Evolutionary conservation across 495 filamentous ascomycete species (phyloP), one percentile per base, ranked within the genome.

Genomic region (Neurospora sp.): DNA sequence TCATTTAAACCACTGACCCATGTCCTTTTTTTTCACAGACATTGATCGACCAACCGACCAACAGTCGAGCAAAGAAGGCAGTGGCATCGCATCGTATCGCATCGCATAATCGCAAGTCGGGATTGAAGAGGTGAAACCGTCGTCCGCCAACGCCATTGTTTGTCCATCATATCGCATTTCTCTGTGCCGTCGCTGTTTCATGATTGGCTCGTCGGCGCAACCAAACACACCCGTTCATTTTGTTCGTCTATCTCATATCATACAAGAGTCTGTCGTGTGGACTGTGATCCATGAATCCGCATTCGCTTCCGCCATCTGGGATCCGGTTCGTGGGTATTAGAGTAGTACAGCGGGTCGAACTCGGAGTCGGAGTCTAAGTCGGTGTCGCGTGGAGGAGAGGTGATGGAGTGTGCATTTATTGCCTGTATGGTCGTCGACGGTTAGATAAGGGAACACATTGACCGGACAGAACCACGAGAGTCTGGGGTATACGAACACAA

Each of bases 401-500:
- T 14, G 27, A 61, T 35, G 14, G 2, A 17, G 22, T 4, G 53
- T 61, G 53, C 27, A 35, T 61, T 61, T 61, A 61, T 61, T 61
- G 53, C 53, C 53, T 61, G 14, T 61, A 35, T 35, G 27, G 12
- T 61, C 53, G 1, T 61, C 6, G 22, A 61, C 22, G 8, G 27
- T 61, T 35, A 8, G 22, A 61, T 14, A 61, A 27, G 27, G 27
- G 27, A 27, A 27, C 27, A 61, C 3, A 0, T 1, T 14, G 17
- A 3, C 6, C 10, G 3, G 3, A 61, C 53, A 61, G 31, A 35
- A 35, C 31, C 31, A 4, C 3, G 3, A 31, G 3, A 4, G 31
- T 31, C 3, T 35, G 31, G 31, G 31, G 59, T 37, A 40, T 12
- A 69, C 75, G 16, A 8, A 79, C 79, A 75, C 73, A 41, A 79